A percentile compares a stretch with the other conserved stretches of the same genome.
Evolutionary conservation across 208 protist genomes (phyloP).

Genomic region (Trypanosoma boissoni): DNA sequence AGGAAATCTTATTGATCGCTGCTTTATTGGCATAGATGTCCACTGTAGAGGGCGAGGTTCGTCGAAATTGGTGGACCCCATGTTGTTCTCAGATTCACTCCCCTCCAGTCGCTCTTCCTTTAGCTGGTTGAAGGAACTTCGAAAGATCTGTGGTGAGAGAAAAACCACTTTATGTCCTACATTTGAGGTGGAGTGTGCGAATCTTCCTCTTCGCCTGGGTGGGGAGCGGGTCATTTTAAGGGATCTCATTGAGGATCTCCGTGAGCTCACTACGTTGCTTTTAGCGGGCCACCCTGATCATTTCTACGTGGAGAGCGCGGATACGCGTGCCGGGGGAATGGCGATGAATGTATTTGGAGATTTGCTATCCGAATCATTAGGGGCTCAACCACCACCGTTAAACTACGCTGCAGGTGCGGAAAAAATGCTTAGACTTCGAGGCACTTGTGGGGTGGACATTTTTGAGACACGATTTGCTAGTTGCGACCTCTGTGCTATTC

Average conservation of each 20-base stretch:
- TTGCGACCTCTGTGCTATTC: constrained; percentile 71
- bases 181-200: background rate
- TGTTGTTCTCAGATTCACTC: constrained; percentile 10
- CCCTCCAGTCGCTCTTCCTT: constrained; percentile 17
- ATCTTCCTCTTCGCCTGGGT: constrained; percentile 3
- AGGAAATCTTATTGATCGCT: constrained; percentile 83
- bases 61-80: background rate
- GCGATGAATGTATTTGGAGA: constrained; percentile 13
- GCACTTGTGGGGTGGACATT: constrained; percentile 68
- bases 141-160: background rate
- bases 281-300: constrained; percentile 11
- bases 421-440: constrained; percentile 51
- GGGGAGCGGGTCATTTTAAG: background rate
- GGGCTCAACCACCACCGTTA: background rate
- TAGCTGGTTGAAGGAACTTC: constrained; percentile 16
- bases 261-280: constrained; percentile 14
- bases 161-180: background rate
- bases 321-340: background rate
- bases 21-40: constrained; percentile 78
- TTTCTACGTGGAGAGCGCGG: background rate
- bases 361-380: constrained; percentile 7
- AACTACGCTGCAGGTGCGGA: background rate
- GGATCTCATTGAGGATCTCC: constrained; percentile 14
- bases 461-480: constrained; percentile 69
- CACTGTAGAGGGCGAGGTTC: constrained; percentile 30